Conservation (phyloP, 1,284 basidiomycete species). For the Agaricales sp. region DNA sequence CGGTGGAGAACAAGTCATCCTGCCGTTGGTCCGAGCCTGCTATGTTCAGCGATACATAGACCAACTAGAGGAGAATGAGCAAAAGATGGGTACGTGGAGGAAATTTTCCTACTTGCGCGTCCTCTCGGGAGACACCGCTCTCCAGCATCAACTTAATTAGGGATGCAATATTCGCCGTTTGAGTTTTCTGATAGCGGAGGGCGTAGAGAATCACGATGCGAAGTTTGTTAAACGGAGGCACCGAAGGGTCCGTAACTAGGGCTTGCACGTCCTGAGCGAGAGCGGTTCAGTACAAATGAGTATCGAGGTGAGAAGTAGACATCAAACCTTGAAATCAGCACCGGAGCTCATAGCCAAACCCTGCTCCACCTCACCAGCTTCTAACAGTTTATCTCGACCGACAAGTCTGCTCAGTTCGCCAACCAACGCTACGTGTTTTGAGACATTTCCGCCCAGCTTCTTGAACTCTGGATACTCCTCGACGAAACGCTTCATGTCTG, state of each 20-base stretch:
- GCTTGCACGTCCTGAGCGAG: slow-evolving; percentile 64
- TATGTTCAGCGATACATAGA: slow-evolving; percentile 89
- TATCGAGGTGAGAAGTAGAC: neutral
- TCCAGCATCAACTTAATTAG: slow-evolving; percentile 78
- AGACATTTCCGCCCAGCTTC: slow-evolving; percentile 95
- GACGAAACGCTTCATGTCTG: slow-evolving; percentile 97
- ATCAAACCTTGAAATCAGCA: slow-evolving; percentile 72
- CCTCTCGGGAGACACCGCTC: slow-evolving; percentile 75
- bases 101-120: slow-evolving; percentile 56
- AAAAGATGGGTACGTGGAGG: neutral
- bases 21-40: slow-evolving; percentile 95
- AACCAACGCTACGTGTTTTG: slow-evolving; percentile 95
- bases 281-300: slow-evolving; percentile 6
- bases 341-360: slow-evolving; percentile 89
- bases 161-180: slow-evolving; percentile 73
- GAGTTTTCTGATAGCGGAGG: slow-evolving; percentile 90
- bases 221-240: slow-evolving; percentile 79
- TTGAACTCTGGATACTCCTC: slow-evolving; percentile 98
- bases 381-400: slow-evolving; percentile 76
- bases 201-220: slow-evolving; percentile 93
- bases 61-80: slow-evolving; percentile 44
- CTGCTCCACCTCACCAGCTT: slow-evolving; percentile 94
- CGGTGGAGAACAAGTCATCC: slow-evolving; percentile 95
- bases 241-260: slow-evolving; percentile 56
- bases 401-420: slow-evolving; percentile 92